Evolutionary conservation across 257 asterid genomes (phyloP).

Genomic region (Solanum sparsipilum): DNA sequence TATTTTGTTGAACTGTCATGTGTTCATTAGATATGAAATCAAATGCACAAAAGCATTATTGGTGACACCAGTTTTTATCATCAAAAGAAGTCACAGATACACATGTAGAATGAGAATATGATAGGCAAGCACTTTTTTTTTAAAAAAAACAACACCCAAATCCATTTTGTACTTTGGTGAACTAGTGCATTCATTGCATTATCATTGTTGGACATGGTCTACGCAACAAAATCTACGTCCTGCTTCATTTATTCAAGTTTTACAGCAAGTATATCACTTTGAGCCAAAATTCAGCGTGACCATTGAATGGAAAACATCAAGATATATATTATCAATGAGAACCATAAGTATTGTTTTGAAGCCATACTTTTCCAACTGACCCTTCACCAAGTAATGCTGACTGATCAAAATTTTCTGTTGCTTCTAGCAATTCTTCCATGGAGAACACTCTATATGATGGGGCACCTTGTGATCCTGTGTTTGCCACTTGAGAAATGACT

Average conservation of each 20-base stretch:
- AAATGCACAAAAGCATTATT: background rate
- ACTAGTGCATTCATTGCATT: background rate
- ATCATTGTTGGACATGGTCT: background rate
- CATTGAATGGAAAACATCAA: background rate
- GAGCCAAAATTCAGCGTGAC: background rate
- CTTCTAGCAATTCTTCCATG: conserved; percentile 60
- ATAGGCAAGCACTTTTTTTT: background rate
- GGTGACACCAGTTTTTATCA: background rate
- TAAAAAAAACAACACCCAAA: background rate
- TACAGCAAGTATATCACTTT: background rate
- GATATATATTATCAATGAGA: background rate
- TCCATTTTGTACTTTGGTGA: background rate
- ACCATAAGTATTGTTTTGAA: background rate
- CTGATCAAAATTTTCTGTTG: conserved; percentile 58
- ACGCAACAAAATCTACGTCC: background rate
- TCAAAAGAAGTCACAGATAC: background rate
- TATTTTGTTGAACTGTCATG: background rate
- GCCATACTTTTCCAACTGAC: conserved; percentile 68
- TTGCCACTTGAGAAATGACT: conserved; percentile 63
- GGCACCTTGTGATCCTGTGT: conserved; percentile 48
- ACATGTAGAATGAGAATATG: background rate
- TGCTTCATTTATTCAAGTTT: background rate
- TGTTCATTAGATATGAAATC: background rate
- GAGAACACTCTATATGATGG: conserved; percentile 48
- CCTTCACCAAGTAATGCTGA: conserved; percentile 72